Evolutionary conservation across 2,329 filamentous ascomycete species (phyloP).

Genomic region (Stromatinia cepivora): DNA sequence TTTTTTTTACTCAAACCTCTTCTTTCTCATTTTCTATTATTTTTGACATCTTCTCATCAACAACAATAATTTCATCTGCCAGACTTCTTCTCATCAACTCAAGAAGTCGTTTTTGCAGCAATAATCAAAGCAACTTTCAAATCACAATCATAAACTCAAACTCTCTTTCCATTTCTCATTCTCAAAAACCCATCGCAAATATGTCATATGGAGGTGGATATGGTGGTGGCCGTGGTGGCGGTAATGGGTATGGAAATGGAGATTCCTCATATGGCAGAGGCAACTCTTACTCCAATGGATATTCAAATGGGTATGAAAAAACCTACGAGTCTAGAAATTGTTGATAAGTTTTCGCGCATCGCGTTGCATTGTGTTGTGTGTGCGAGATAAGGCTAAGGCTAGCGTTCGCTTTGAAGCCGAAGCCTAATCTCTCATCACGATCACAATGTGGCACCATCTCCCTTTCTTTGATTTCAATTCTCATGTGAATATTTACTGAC

Average conservation of each 20-base stretch:
- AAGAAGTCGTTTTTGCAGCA: constrained; percentile 28
- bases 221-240: constrained; percentile 51
- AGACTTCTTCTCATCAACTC: constrained; percentile 31
- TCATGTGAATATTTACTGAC: constrained; percentile 42
- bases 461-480: constrained; percentile 27
- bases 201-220: constrained; percentile 66
- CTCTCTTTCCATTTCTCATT: constrained; percentile 26
- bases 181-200: constrained; percentile 27
- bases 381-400: constrained; percentile 28
- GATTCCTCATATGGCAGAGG: constrained; percentile 53
- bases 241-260: constrained; percentile 55
- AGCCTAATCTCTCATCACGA: constrained; percentile 19
- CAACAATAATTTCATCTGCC: constrained; percentile 28
- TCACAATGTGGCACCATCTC: constrained; percentile 30
- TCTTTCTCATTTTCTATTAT: constrained; percentile 20
- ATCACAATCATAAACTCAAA: constrained; percentile 23
- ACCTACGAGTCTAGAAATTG: constrained; percentile 42
- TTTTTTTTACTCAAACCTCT: constrained; percentile 29
- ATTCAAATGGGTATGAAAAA: constrained; percentile 51
- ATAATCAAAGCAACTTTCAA: constrained; percentile 21
- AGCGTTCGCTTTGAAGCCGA: constrained; percentile 27
- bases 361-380: constrained; percentile 38
- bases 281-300: constrained; percentile 50
- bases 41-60: constrained; percentile 23
- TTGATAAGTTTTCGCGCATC: constrained; percentile 39